Conservation (phyloP, 2,329 filamentous ascomycete genomes). For the Penicillium sp. region DNA sequence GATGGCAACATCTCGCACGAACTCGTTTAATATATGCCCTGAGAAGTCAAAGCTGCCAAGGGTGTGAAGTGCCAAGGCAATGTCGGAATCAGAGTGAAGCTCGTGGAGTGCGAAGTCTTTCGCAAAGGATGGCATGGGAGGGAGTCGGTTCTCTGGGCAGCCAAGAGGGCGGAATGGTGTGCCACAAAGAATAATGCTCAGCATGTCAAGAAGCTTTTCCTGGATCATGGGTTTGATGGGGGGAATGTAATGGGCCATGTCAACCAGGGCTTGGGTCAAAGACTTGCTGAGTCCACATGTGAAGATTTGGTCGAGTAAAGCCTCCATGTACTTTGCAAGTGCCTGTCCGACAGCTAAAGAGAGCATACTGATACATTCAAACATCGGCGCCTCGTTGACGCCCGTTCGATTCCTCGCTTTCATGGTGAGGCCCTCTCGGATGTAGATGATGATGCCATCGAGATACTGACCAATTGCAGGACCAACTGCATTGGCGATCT, state of each 20-base stretch:
- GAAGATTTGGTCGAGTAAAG: slow-evolving; percentile 92
- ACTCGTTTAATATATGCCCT: slow-evolving; percentile 91
- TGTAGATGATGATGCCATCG: slow-evolving; percentile 89
- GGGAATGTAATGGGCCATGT: slow-evolving; percentile 98
- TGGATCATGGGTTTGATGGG: slow-evolving; percentile 92
- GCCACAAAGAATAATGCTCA: slow-evolving; percentile 90
- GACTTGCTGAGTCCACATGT: slow-evolving; percentile 93
- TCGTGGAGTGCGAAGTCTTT: slow-evolving; percentile 84
- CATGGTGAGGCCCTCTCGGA: slow-evolving; percentile 83
- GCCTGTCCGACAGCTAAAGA: slow-evolving; percentile 95
- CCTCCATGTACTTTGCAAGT: slow-evolving; percentile 97
- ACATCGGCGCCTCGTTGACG: slow-evolving; percentile 72
- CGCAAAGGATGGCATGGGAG: slow-evolving; percentile 77
- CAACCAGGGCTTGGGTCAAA: slow-evolving; percentile 90
- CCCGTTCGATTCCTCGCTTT: slow-evolving; percentile 68
- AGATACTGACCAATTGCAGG: slow-evolving; percentile 94
- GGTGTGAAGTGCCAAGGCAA: slow-evolving; percentile 90
- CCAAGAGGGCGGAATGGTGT: slow-evolving; percentile 90
- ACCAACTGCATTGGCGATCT: slow-evolving; percentile 93
- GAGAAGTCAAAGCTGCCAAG: slow-evolving; percentile 97
- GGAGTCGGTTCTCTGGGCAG: slow-evolving; percentile 83
- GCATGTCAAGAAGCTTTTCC: slow-evolving; percentile 88
- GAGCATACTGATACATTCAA: slow-evolving; percentile 96
- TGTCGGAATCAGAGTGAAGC: slow-evolving; percentile 81
- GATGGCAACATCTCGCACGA: slow-evolving; percentile 96